These are phyloP conservation scores for Penicillium sp. DNA, from an alignment of 2,329 filamentous ascomycete genomes.

Conservation along the genomic window DNA sequence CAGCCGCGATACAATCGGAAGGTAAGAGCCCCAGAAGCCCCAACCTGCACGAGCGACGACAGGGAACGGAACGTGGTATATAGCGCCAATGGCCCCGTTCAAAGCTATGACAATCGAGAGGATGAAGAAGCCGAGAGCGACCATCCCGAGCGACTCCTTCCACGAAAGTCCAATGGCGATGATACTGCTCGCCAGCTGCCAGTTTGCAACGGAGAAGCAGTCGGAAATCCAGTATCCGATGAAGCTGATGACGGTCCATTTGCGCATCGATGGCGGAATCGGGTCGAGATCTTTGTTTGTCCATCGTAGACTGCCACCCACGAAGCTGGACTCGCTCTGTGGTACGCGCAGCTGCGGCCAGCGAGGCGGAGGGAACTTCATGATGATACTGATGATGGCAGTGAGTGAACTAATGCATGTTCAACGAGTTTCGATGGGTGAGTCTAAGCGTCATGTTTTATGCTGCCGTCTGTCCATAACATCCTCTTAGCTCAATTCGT, in stretches of 20 bases:
- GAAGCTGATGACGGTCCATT: slow-evolving; percentile 53
- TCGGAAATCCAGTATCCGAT: slow-evolving; percentile 60
- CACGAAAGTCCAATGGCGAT: slow-evolving; percentile 60
- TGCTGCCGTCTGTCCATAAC: too few species aligned
- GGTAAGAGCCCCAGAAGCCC: not conserved
- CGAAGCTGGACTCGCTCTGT: slow-evolving; percentile 53
- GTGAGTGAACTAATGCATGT: too few species aligned
- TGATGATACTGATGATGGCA: not conserved
- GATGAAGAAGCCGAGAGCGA: slow-evolving; percentile 58
- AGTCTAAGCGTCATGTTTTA: too few species aligned
- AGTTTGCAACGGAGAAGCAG: slow-evolving; percentile 58
- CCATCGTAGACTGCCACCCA: slow-evolving; percentile 48
- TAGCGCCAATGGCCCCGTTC: not conserved
- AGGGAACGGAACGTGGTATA: not conserved
- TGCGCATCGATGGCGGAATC: slow-evolving; percentile 48
- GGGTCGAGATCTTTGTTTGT: slow-evolving; percentile 58
- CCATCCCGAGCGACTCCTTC: slow-evolving; percentile 55
- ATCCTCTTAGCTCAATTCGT: too few species aligned
- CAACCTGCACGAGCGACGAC: not conserved
- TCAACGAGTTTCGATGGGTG: too few species aligned
- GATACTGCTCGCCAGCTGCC: slow-evolving; percentile 58
- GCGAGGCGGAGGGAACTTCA: slow-evolving; percentile 14
- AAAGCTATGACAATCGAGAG: slow-evolving; percentile 40
- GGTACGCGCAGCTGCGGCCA: slow-evolving; percentile 50
- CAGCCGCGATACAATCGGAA: not conserved